phyloP scores from a whole-genome alignment of 805 yeast species.

The Hanseniaspora thailandica region DNA sequence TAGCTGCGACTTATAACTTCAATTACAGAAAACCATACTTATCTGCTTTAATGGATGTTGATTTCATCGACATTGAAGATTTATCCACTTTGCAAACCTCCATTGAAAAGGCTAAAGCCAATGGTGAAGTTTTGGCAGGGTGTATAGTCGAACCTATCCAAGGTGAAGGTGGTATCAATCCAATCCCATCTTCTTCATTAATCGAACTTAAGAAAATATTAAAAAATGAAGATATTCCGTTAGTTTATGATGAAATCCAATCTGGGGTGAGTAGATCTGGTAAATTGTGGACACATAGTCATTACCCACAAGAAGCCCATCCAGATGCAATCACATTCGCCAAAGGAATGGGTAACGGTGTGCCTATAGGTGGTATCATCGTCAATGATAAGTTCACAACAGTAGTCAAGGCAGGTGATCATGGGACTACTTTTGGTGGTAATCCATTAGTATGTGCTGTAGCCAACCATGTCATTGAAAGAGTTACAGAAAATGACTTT shows the following conservation, averaged over 20 bases:
- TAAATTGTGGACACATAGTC: slow-evolving; percentile 80
- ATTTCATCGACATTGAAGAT: slow-evolving; percentile 32
- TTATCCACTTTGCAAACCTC: slow-evolving; percentile 19
- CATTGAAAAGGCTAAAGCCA: slow-evolving; percentile 38
- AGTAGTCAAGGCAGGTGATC: slow-evolving; percentile 77
- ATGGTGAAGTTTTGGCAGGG: slow-evolving; percentile 52
- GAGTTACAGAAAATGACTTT: slow-evolving; percentile 50
- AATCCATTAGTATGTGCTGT: slow-evolving; percentile 84
- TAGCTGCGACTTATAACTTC: slow-evolving; percentile 82
- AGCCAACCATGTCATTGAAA: slow-evolving; percentile 62
- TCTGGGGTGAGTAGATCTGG: slow-evolving; percentile 95
- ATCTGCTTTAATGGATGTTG: slow-evolving; percentile 83
- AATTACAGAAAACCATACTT: slow-evolving; percentile 87
- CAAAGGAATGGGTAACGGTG: slow-evolving; percentile 93
- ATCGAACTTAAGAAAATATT: slow-evolving; percentile 56
- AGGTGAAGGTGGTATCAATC: slow-evolving; percentile 92
- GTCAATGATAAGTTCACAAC: slow-evolving; percentile 68
- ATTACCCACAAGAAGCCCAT: slow-evolving; percentile 65
- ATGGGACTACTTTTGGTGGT: slow-evolving; percentile 97
- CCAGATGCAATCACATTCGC: slow-evolving; percentile 94
- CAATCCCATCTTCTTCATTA: slow-evolving; percentile 53
- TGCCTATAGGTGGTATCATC: slow-evolving; percentile 90
- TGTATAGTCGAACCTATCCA: slow-evolving; percentile 94
- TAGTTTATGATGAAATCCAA: slow-evolving; percentile 92
- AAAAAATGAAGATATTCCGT: slow-evolving; percentile 42